phyloP scores from a whole-genome alignment of 306 rosid genomes.

The Dalbergia cultrata region DNA sequence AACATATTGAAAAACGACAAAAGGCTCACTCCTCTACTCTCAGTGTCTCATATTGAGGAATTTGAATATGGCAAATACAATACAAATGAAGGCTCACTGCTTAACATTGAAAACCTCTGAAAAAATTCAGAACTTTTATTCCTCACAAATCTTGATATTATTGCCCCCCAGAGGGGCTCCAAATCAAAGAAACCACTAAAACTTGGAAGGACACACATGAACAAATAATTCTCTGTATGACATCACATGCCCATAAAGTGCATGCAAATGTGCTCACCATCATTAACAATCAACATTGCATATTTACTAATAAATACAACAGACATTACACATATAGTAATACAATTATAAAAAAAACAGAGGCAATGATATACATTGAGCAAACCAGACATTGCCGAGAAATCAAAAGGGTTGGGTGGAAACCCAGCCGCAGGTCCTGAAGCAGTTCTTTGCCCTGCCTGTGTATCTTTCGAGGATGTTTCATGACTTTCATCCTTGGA shows the following conservation, averaged over 20 bases:
- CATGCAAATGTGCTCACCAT: slow-evolving; percentile 10
- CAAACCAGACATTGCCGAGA: slow-evolving; percentile 92
- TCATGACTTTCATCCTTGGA: slow-evolving; percentile 53
- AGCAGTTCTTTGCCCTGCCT: slow-evolving; percentile 51
- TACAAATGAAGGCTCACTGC: neutral
- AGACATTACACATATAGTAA: neutral
- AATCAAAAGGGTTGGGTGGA: slow-evolving; percentile 88
- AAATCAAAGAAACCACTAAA: neutral
- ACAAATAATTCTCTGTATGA: slow-evolving; percentile 5
- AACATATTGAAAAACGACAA: no score
- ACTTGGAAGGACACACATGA: slow-evolving; percentile 9
- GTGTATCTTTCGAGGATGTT: slow-evolving; percentile 62
- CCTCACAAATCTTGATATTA: slow-evolving; percentile 3
- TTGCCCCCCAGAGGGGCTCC: slow-evolving; percentile 19
- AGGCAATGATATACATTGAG: slow-evolving; percentile 72
- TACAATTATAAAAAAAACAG: slow-evolving; percentile 16
- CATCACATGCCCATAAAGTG: neutral
- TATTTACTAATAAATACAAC: slow-evolving; percentile 1
- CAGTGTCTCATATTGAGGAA: no score
- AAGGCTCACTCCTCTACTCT: no score
- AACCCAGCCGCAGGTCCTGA: slow-evolving; percentile 67
- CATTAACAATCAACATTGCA: slow-evolving; percentile 35
- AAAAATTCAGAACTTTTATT: slow-evolving; percentile 13
- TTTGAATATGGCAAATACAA: no score
- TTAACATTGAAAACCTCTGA: slow-evolving; percentile 1